Conservation (phyloP, 2,329 filamentous ascomycete genomes). For the Fusarium torreyae region DNA sequence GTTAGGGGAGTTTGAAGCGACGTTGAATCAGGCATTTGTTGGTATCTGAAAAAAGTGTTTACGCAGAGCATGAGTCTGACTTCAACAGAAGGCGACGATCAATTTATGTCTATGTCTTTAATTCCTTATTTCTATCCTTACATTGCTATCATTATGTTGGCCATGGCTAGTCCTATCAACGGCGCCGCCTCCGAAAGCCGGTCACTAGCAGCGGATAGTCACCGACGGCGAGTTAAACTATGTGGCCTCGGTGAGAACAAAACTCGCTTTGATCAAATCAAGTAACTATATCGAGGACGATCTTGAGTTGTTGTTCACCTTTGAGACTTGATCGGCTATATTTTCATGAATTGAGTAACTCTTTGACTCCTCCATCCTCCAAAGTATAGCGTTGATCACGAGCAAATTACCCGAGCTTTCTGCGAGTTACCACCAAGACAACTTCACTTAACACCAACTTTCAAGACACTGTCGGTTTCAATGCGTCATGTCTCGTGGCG, state of each 20-base stretch:
- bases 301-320: neutral
- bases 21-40: constrained; percentile 15
- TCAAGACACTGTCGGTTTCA: constrained; percentile 30
- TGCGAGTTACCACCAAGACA: constrained; percentile 35
- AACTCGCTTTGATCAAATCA: constrained; percentile 3
- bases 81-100: too few species aligned
- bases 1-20: constrained; percentile 6
- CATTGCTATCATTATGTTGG: neutral
- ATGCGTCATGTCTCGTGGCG: constrained; percentile 55
- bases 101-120: neutral
- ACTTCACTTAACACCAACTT: constrained; percentile 15
- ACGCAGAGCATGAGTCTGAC: too few species aligned
- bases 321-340: too few species aligned
- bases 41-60: neutral
- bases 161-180: constrained; percentile 10
- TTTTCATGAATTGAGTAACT: neutral
- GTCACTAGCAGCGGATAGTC: constrained; percentile 26
- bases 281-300: neutral
- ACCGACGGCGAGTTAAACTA: constrained; percentile 20
- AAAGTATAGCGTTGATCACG: constrained; percentile 7
- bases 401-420: constrained; percentile 51
- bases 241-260: constrained; percentile 16
- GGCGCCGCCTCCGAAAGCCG: constrained; percentile 28
- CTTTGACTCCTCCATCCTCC: neutral
- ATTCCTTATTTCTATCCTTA: too few species aligned